Conservation (phyloP, 208 protist species). For the Leishmania braziliensis region DNA sequence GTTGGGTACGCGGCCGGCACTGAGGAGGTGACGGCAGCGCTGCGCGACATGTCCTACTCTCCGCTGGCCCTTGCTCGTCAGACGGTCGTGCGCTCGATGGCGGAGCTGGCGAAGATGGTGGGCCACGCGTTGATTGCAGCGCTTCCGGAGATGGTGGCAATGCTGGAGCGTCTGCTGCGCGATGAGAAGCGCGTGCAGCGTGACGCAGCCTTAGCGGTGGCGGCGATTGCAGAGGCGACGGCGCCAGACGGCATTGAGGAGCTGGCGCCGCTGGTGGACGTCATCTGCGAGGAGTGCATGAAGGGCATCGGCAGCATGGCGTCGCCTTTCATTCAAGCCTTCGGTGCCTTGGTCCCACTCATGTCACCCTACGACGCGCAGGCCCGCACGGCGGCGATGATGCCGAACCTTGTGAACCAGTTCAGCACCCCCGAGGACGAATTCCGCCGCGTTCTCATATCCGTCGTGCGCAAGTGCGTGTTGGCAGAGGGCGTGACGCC, state of each 20-base stretch:
- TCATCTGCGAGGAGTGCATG: constrained; percentile 95
- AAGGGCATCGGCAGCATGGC: constrained; percentile 95
- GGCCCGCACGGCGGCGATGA: constrained; percentile 97
- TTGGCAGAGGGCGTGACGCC: constrained; percentile 96
- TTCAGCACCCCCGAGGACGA: constrained; percentile 97
- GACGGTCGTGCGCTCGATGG: constrained; percentile 97
- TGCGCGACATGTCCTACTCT: constrained; percentile 97
- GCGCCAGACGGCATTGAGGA: constrained; percentile 99
- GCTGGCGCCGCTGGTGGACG: constrained; percentile 95
- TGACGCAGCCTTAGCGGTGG: constrained; percentile 96
- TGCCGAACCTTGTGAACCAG: constrained; percentile 94
- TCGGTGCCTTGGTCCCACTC: constrained; percentile 98
- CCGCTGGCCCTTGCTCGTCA: constrained; percentile 98
- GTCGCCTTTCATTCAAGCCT: constrained; percentile 98
- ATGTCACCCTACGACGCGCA: constrained; percentile 98
- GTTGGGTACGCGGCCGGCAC: constrained; percentile 97
- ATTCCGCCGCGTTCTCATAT: constrained; percentile 99
- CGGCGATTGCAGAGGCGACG: constrained; percentile 96
- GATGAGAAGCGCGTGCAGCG: constrained; percentile 96
- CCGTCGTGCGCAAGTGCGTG: constrained; percentile 98
- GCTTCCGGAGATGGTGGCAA: constrained; percentile 94
- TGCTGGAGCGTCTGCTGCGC: constrained; percentile 96
- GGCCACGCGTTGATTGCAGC: constrained; percentile 98
- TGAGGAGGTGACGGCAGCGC: constrained; percentile 95
- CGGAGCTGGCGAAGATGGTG: constrained; percentile 97